Base-by-base conservation (phyloP, 1,284 basidiomycete genomes). In the Vanrija sp. region DNA sequence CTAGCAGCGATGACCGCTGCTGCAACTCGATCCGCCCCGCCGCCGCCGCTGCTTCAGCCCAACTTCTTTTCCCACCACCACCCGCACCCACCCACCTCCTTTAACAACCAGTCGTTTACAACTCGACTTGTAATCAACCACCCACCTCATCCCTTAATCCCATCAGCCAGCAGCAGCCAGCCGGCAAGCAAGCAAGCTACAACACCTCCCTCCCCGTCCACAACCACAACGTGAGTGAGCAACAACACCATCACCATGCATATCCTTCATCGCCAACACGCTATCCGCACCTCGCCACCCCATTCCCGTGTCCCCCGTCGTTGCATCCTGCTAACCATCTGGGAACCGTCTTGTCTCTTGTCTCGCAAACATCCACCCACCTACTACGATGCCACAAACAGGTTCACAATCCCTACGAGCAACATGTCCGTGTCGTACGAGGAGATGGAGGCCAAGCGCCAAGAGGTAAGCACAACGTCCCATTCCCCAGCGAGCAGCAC, bases 391-490 rank as follows among this genome's bases (percentile, higher is more conserved):
- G 18, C 38, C 34, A n/a, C 51, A 19, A 44, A 21, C 39, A 29
- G 34, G 9, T 34, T 34, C 34, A 34, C 34, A 14, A 34, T 34
- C 29, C 44, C 34, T 15, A 21, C 34, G 12, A 15, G 21, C 61
- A 61, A 43, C 51, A 67, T 68, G 66, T 60, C 64, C n/a, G 57
- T 57, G 38, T 64, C 70, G 5, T 70, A 60, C 54, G 69, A 72
- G 51, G 74, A 76, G 57, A 74, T 76, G 69, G 74, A 76, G 62
- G 62, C 60, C 49, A 75, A 73, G 65, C 66, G 74, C 50, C 65
- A 68, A 46, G 67, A 71, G 59, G 74, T 76, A 50, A 60, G 72
- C 67, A 34, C 34, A 8, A 34, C 6, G 9, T 5, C 34, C 34
- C 14, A 15, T 34, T 34, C 34, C 34, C 34, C 34, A 34, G 34